Evolutionary conservation across 2,329 filamentous ascomycete genomes (phyloP).

Genomic region (Thermomyces lanuginosus): DNA sequence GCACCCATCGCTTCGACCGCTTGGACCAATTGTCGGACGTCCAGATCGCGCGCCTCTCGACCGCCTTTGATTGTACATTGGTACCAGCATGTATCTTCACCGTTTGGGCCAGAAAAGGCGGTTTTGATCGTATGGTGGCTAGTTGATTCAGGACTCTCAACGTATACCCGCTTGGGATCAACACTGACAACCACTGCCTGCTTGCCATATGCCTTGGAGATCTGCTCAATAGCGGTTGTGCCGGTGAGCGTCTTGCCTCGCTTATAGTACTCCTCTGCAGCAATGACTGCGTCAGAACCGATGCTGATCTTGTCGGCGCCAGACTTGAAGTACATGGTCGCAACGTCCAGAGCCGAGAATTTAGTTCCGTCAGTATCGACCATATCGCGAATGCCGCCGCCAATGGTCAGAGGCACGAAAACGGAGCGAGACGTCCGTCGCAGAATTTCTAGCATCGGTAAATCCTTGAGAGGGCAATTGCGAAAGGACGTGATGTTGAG

Average conservation of each 20-base stretch:
- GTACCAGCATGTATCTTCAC: conserved; percentile 83
- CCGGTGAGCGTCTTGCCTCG: conserved; percentile 53
- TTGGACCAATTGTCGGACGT: conserved; percentile 71
- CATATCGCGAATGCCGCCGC: conserved; percentile 87
- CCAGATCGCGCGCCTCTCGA: conserved; percentile 81
- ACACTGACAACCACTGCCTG: conserved; percentile 94
- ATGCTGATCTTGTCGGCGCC: conserved; percentile 97
- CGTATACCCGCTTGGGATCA: conserved; percentile 83
- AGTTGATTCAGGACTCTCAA: conserved; percentile 50
- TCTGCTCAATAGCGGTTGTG: conserved; percentile 85
- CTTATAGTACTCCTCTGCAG: conserved; percentile 79
- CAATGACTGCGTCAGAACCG: conserved; percentile 81
- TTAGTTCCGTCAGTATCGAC: conserved; percentile 73
- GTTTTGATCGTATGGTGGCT: conserved; percentile 63
- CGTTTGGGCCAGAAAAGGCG: conserved; percentile 49
- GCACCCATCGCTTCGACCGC: conserved; percentile 93
- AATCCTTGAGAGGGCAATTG: conserved; percentile 78
- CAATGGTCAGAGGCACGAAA: conserved; percentile 89
- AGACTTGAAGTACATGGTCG: conserved; percentile 91
- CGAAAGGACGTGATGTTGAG: conserved; percentile 97
- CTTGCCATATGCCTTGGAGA: conserved; percentile 81
- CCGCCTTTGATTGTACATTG: conserved; percentile 95
- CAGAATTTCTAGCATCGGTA: conserved; percentile 91
- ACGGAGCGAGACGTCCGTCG: conserved; percentile 74
- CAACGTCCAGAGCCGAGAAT: conserved; percentile 81